Conservation (phyloP, 2,329 filamentous ascomycete genomes). For the Colletotrichum endophyticum region DNA sequence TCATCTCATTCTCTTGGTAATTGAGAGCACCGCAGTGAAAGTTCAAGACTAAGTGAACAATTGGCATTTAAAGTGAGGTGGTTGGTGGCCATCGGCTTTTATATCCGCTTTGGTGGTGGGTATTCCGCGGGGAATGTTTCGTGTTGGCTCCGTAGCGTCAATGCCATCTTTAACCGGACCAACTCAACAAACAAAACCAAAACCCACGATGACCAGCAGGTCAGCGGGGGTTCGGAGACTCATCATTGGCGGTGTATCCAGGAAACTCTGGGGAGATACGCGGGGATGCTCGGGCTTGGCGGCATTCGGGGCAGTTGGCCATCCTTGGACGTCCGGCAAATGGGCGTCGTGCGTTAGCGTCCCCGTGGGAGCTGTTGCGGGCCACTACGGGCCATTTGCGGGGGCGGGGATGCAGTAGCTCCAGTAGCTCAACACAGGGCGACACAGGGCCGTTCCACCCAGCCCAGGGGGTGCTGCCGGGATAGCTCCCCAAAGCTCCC, state of each 20-base stretch:
- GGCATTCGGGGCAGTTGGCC: neutral
- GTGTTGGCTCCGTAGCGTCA: neutral
- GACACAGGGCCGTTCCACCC: neutral
- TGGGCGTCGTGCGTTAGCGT: neutral
- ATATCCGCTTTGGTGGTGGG: neutral
- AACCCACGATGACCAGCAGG: neutral
- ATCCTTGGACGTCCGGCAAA: slow-evolving; percentile 9
- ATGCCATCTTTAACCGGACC: neutral
- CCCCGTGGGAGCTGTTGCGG: neutral
- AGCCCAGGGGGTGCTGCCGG: neutral
- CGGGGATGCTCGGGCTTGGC: neutral
- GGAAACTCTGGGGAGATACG: neutral
- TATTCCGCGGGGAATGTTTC: neutral
- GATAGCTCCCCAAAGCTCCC: slow-evolving; percentile 9
- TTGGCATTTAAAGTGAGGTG: neutral
- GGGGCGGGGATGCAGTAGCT: slow-evolving; percentile 1
- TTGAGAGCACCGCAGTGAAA: neutral
- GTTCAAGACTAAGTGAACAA: neutral
- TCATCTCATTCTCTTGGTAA: neutral
- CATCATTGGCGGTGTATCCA: neutral
- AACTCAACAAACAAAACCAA: neutral
- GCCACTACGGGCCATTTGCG: neutral
- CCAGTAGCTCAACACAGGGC: slow-evolving; percentile 2
- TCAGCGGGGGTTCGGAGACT: neutral
- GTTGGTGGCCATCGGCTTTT: neutral